Percentiles rank a stretch among this genome's conserved stretches.
These are phyloP conservation scores for Bremia lactucae DNA, from an alignment of 352 stramenopile genomes.

Conservation along the genomic window DNA sequence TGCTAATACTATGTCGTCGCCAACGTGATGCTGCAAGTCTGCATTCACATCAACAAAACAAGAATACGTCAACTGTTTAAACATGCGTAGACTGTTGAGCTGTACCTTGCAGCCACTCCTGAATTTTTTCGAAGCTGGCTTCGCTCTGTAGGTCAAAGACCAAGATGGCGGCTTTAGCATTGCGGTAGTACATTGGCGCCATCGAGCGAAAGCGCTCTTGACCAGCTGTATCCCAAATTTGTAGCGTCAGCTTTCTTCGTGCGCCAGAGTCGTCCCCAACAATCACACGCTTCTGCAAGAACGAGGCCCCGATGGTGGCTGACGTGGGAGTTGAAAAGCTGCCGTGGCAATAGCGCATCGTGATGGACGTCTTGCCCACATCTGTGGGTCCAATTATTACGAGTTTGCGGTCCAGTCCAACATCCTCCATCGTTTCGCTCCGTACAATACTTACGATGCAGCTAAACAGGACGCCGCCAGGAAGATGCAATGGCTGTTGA, in stretches of 20 bases:
- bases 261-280: conserved; percentile 36
- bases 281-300: conserved; percentile 79
- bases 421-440: conserved; percentile 53
- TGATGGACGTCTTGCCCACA: conserved; percentile 84
- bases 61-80: conserved; percentile 1
- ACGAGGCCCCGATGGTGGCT: conserved; percentile 78
- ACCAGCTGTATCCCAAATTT: conserved; percentile 70
- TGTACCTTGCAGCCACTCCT: conserved; percentile 74
- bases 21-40: conserved; percentile 74
- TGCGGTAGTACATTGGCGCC: conserved; percentile 87
- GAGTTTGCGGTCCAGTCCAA: conserved; percentile 80
- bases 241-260: conserved; percentile 74
- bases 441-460: neutral
- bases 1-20: conserved; percentile 68
- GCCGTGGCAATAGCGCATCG: conserved; percentile 81
- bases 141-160: conserved; percentile 77
- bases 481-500: neutral
- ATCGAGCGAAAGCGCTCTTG: conserved; percentile 72
- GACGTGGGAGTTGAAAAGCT: conserved; percentile 79
- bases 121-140: conserved; percentile 77
- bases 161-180: conserved; percentile 80
- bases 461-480: neutral
- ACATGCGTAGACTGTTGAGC: neutral
- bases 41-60: conserved; percentile 1
- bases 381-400: conserved; percentile 85